Base-by-base conservation (phyloP, 192 early-diverging fungal species). In the Coemansia furcata region DNA sequence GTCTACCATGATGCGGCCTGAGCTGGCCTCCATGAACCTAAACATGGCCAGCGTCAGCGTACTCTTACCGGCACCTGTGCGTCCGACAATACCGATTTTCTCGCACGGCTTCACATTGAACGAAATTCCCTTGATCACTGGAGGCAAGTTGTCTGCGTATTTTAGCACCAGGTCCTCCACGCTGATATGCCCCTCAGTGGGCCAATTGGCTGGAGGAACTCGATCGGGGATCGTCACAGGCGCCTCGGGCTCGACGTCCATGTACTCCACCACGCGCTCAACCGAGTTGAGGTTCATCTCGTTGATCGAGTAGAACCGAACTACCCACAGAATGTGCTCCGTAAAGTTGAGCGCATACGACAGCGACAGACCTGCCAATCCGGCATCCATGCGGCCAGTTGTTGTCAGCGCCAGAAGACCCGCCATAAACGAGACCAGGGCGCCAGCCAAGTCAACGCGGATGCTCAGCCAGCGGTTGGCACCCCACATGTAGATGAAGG, bases 251-350 rank as follows among this genome's bases (percentile, higher is more conserved):
- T 85, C 84, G 33, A 95, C 78, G 11, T 93, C 89, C 62, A 87
- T 85, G 67, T 95, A 96, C 75, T 96, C 93, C 38, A 88, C 86
- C 58, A 91, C 84, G 37, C 93, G 88, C 72, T 94, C 92, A 10
- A 93, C 89, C 10, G 90, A 86, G 4, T 89, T 86, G 63, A 91
- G 77, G 30, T 86, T 80, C 35, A 81, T 85, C 60, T 95, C 94
- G 50, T 96, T 91, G 70, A 96, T 93, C 47, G 92, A 93, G 58
- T 88, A 92, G 62, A 90, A 89, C 15, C 94, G 87, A 10, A 97
- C 89, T 77, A 91, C 87, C 95, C 92, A 95, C 72, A 93, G 92
- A 37, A 97, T 69, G 36, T 91, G 88, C 68, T 94, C 89, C 3
- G 95, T 94, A 44, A 93, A 86, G 23, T 84, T 82, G 0, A 90